Conservation (phyloP, 2,329 filamentous ascomycete species). For the Coniochaeta sp. region DNA sequence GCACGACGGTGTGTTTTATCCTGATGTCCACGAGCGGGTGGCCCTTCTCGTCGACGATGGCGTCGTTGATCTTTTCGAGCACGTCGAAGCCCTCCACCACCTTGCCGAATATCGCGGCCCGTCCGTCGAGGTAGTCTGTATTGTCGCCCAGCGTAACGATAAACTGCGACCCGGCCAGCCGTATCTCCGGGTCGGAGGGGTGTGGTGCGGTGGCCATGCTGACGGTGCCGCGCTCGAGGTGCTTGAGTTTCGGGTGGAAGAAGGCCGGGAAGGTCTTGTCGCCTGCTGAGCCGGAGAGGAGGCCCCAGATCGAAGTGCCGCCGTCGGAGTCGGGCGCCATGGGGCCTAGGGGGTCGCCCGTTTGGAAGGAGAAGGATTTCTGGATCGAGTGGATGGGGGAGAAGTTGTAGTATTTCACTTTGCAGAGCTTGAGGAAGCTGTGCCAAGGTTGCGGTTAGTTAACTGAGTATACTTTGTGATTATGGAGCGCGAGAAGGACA, state of each 20-base stretch:
- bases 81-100: slow-evolving; percentile 95
- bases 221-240: slow-evolving; percentile 82
- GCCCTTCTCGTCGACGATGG: slow-evolving; percentile 80
- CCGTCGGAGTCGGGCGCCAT: slow-evolving; percentile 81
- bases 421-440: slow-evolving; percentile 97
- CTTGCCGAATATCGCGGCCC: slow-evolving; percentile 90
- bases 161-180: slow-evolving; percentile 86
- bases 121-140: slow-evolving; percentile 84
- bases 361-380: slow-evolving; percentile 94
- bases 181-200: slow-evolving; percentile 68
- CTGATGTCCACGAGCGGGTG: slow-evolving; percentile 90
- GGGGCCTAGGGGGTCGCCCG: slow-evolving; percentile 87
- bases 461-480: slow-evolving; percentile 10
- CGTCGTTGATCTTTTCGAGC: slow-evolving; percentile 85
- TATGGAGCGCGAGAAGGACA: slow-evolving; percentile 3
- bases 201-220: slow-evolving; percentile 93
- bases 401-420: slow-evolving; percentile 99
- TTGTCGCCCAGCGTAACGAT: slow-evolving; percentile 86
- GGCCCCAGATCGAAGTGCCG: slow-evolving; percentile 87
- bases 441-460: slow-evolving; percentile 46
- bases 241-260: slow-evolving; percentile 81
- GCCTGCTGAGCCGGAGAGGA: slow-evolving; percentile 58
- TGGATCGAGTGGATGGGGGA: slow-evolving; percentile 87
- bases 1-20: slow-evolving; percentile 83
- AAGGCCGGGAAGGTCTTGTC: slow-evolving; percentile 77